These are phyloP conservation scores for Fusarium caatingaense DNA, from an alignment of 2,329 filamentous ascomycete species.

Conservation along the genomic window DNA sequence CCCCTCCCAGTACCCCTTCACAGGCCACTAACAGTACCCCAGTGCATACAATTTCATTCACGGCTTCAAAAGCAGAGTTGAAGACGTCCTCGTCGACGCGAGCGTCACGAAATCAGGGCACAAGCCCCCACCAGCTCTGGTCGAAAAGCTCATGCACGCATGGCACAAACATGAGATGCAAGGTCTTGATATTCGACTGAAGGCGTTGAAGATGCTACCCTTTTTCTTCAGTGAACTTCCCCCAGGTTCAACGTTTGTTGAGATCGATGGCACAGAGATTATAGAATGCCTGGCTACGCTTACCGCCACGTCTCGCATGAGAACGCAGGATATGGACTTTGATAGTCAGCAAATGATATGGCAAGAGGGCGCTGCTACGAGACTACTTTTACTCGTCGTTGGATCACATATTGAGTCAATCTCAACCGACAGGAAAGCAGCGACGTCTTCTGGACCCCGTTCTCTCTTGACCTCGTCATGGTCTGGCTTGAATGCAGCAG, in stretches of 20 bases:
- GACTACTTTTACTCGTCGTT: conserved; percentile 31
- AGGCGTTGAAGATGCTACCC: conserved; percentile 28
- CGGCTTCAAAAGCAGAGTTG: conserved; percentile 38
- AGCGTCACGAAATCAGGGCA: neutral
- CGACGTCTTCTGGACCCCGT: accelerated
- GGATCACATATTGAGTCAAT: conserved; percentile 28
- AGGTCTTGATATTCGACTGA: conserved; percentile 21
- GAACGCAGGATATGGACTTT: neutral
- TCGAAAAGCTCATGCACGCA: conserved; percentile 22
- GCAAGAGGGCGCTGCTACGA: conserved; percentile 34
- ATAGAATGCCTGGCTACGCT: conserved; percentile 18
- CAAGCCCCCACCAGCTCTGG: neutral
- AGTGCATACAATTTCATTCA: conserved; percentile 41
- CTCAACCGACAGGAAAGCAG: neutral
- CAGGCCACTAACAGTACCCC: neutral
- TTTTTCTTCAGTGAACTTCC: conserved; percentile 33
- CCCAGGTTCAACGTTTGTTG: neutral
- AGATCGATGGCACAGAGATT: conserved; percentile 16
- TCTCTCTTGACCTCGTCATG: conserved; percentile 16
- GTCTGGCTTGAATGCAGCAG: conserved; percentile 24
- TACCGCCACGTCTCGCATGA: conserved; percentile 4
- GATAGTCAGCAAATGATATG: conserved; percentile 18
- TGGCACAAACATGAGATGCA: conserved; percentile 33
- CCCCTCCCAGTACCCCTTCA: accelerated
- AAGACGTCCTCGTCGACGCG: conserved; percentile 8